Evolutionary conservation across 1,139 yeast genomes (phyloP), one percentile per base, ranked within the genome.

Genomic region (Hansenula lynferdii): DNA sequence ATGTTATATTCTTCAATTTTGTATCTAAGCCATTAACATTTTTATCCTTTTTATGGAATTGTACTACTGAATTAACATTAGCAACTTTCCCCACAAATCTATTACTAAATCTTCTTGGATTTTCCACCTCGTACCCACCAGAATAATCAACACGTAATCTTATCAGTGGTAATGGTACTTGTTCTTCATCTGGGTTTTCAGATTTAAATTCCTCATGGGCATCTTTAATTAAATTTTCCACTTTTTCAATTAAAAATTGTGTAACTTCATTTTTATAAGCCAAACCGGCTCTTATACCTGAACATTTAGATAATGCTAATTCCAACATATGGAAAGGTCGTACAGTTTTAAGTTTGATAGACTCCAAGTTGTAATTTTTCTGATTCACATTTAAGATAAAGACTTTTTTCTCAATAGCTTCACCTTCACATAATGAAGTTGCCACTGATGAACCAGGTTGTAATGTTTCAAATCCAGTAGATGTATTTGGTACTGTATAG

Each of bases 381-480:
- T 80, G 81, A 24, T 73, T 70, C 16, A 92, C 66, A 36, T 75
- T 77, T 48, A 94, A 50, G 1, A 92, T 66, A 41, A 85, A 90
- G 0, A 81, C 90, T 54, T 77, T 72, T 56, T 92, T 94, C 27
- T 74, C 77, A 12, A 77, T 71, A 0, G 87, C 75, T 56, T 92
- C 99, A 4, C 95, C 95, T 39, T 85, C 95, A 38, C 85, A 77
- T 28, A 94, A 66, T 12, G 96, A 83, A 0, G 99, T 92, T 0
- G 96, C 97, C 15, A 92, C 85, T 0, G 96, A 85, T 2, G 96
- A 86, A 0, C 99, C 99, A 0, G 96, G 95, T 57, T 90, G 96
- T 32, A 94, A 68, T 0, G 90, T 89, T 43, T 79, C 79, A 56
- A 90, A 87, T 1, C 80, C 82, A 21, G 78, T 79, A 18, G 74